Evolutionary conservation across 1,284 basidiomycete species (phyloP).

Genomic region (Malassezia dermatis): DNA sequence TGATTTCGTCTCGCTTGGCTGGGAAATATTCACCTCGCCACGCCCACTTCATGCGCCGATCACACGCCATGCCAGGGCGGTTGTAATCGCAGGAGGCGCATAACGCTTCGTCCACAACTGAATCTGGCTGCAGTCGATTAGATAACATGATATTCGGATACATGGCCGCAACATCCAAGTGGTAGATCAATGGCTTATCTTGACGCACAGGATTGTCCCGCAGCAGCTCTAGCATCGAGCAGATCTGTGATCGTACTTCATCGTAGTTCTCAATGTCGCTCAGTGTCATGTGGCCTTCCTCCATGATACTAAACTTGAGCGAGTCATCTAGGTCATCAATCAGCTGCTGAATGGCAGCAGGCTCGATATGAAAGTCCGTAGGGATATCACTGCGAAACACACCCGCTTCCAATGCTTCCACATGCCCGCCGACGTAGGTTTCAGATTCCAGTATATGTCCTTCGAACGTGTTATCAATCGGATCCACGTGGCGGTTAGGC

Average conservation of each 20-base stretch:
- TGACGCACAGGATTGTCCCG: slow-evolving; percentile 79
- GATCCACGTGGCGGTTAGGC: slow-evolving; percentile 94
- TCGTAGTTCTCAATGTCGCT: slow-evolving; percentile 91
- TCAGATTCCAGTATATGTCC: slow-evolving; percentile 92
- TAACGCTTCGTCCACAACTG: slow-evolving; percentile 87
- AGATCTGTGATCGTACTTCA: slow-evolving; percentile 74
- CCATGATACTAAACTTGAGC: slow-evolving; percentile 73
- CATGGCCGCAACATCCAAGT: slow-evolving; percentile 98
- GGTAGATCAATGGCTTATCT: slow-evolving; percentile 93
- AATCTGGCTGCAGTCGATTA: slow-evolving; percentile 95
- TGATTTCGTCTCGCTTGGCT: slow-evolving; percentile 91
- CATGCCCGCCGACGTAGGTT: slow-evolving; percentile 97
- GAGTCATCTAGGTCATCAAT: slow-evolving; percentile 90
- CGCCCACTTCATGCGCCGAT: slow-evolving; percentile 89
- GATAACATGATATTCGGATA: slow-evolving; percentile 99
- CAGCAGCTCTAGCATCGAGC: slow-evolving; percentile 69
- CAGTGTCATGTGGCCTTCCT: slow-evolving; percentile 71
- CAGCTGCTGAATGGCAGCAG: slow-evolving; percentile 76
- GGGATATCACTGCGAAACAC: slow-evolving; percentile 94
- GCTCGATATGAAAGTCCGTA: slow-evolving; percentile 89
- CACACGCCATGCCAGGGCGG: slow-evolving; percentile 86
- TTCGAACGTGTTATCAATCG: slow-evolving; percentile 82
- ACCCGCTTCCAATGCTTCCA: slow-evolving; percentile 94
- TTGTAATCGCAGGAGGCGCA: slow-evolving; percentile 99
- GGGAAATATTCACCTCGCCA: slow-evolving; percentile 99